Conservation (phyloP, 2,329 filamentous ascomycete species). For the Trichoderma koningiopsis region DNA sequence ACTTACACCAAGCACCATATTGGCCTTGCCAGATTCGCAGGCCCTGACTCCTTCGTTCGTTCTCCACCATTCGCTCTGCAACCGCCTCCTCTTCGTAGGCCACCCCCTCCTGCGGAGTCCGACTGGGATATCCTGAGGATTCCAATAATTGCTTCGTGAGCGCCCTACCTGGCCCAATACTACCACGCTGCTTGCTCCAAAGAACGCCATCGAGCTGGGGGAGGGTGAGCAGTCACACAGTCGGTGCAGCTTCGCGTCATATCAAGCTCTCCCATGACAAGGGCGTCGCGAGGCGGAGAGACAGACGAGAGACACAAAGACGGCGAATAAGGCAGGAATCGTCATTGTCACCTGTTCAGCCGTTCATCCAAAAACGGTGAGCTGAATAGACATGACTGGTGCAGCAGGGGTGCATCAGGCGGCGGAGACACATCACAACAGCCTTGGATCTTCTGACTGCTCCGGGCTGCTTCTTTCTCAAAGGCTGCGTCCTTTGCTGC, state of each 20-base stretch:
- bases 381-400: constrained; percentile 20
- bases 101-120: constrained; percentile 21
- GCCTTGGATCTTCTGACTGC: constrained; percentile 20
- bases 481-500: background rate
- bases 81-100: constrained; percentile 14
- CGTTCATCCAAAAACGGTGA: constrained; percentile 2
- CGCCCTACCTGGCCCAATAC: constrained; percentile 11
- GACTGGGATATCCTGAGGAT: constrained; percentile 11
- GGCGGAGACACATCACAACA: constrained; percentile 23
- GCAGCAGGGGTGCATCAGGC: constrained; percentile 21
- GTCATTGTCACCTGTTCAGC: constrained; percentile 13
- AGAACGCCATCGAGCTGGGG: background rate
- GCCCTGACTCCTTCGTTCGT: constrained; percentile 14
- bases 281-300: constrained; percentile 9
- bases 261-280: constrained; percentile 7
- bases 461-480: background rate
- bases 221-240: constrained; percentile 17
- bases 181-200: constrained; percentile 1
- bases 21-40: constrained; percentile 3
- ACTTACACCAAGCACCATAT: constrained; percentile 14
- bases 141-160: constrained; percentile 21
- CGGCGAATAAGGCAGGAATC: constrained; percentile 14
- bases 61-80: constrained; percentile 4
- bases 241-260: background rate
- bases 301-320: background rate